phyloP scores from a whole-genome alignment of 2,329 filamentous ascomycete genomes.

The Cytospora schulzeri region DNA sequence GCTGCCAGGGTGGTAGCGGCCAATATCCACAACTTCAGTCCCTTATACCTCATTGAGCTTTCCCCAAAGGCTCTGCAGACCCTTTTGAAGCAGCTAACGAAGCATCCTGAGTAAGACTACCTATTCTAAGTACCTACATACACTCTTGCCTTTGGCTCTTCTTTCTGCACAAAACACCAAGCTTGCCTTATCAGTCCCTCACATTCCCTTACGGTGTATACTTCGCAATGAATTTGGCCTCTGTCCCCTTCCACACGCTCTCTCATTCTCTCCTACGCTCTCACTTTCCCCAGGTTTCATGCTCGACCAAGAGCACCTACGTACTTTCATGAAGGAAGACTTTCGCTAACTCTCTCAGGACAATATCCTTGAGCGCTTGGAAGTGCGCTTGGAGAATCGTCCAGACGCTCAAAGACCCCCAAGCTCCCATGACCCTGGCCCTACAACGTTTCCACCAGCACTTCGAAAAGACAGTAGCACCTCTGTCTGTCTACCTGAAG shows the following conservation, averaged over 20 bases:
- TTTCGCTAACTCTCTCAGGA: constrained; percentile 4
- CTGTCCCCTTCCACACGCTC: too few species aligned
- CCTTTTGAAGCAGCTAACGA: constrained; percentile 7
- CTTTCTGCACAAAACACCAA: not conserved
- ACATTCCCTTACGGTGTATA: not conserved
- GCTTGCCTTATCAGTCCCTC: too few species aligned
- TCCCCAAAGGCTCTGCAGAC: constrained; percentile 2
- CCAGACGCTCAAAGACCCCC: not conserved
- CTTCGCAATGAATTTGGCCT: too few species aligned
- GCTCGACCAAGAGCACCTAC: too few species aligned
- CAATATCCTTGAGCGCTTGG: constrained; percentile 9
- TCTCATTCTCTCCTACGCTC: too few species aligned
- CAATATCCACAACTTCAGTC: not conserved
- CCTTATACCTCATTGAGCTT: not conserved
- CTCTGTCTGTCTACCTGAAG: constrained; percentile 16
- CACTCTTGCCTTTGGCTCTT: not conserved
- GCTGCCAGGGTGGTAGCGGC: constrained; percentile 9
- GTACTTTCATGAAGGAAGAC: too few species aligned
- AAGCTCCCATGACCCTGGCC: not conserved
- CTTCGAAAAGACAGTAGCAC: constrained; percentile 7
- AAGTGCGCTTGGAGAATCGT: constrained; percentile 6
- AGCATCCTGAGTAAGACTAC: constrained; percentile 7
- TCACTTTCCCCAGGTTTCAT: not conserved
- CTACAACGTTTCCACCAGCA: constrained; percentile 7
- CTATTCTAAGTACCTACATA: too few species aligned